A percentile compares a stretch with the other conserved stretches of the same genome.
Conservation (phyloP, 176 grass and related monocot genomes). For the Lolium perenne region DNA sequence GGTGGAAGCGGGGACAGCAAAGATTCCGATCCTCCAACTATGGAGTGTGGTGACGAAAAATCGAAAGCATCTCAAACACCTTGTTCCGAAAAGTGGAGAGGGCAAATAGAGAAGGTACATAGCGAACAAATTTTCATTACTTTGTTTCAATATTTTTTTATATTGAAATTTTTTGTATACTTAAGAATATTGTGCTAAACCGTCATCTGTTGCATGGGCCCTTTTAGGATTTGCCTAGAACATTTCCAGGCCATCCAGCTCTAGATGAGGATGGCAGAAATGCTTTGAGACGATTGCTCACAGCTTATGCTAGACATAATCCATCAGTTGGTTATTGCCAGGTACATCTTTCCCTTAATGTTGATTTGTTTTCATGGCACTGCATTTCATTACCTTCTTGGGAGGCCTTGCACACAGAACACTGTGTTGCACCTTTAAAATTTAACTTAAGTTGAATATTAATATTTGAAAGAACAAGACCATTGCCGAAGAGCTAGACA, state of each 20-base stretch:
- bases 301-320: constrained; percentile 98
- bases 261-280: constrained; percentile 95
- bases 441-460: constrained; percentile 23
- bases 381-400: constrained; percentile 22
- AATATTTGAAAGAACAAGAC: background rate
- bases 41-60: constrained; percentile 52
- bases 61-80: constrained; percentile 46
- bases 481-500: background rate
- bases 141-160: constrained; percentile 22
- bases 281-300: constrained; percentile 94
- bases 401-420: background rate
- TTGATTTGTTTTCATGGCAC: constrained; percentile 23
- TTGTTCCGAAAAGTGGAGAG: constrained; percentile 88
- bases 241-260: constrained; percentile 97
- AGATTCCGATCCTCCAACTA: constrained; percentile 22
- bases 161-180: constrained; percentile 27
- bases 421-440: constrained; percentile 3
- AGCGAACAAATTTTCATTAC: background rate
- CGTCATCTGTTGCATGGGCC: constrained; percentile 23
- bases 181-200: constrained; percentile 28
- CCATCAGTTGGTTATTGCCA: constrained; percentile 99
- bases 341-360: constrained; percentile 52
- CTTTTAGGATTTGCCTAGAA: constrained; percentile 96
- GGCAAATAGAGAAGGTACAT: constrained; percentile 97
- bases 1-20: constrained; percentile 41